phyloP scores from a whole-genome alignment of 140 eudicot species.

The Anethum foeniculum region DNA sequence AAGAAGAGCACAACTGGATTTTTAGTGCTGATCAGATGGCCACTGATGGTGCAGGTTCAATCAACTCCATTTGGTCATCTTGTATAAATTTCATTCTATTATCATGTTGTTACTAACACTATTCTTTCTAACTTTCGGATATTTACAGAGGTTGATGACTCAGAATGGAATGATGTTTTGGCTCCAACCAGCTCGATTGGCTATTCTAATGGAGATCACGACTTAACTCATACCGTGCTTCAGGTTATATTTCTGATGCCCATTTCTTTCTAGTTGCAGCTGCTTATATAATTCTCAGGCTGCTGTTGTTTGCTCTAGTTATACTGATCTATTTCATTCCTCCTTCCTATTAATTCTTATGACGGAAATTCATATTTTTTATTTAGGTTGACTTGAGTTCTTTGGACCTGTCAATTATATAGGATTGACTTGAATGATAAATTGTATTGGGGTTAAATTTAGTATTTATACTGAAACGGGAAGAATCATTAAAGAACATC shows the following conservation, averaged over 20 bases:
- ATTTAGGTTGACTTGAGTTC: neutral
- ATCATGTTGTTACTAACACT: neutral
- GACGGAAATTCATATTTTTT: neutral
- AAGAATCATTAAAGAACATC: neutral
- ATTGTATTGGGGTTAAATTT: neutral
- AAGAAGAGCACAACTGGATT: constrained; percentile 69
- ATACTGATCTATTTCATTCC: neutral
- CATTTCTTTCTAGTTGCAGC: neutral
- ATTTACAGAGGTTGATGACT: constrained; percentile 38
- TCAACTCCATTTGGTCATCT: constrained; percentile 1
- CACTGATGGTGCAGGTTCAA: constrained; percentile 29
- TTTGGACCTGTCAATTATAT: neutral
- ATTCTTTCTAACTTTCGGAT: constrained; percentile 5
- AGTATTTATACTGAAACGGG: neutral
- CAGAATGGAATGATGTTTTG: constrained; percentile 43
- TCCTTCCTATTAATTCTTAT: neutral
- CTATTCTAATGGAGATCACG: constrained; percentile 64
- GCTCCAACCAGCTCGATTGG: constrained; percentile 44
- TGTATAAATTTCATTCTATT: neutral
- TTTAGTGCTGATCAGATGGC: constrained; percentile 77
- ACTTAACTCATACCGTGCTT: constrained; percentile 57
- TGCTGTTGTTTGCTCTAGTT: neutral
- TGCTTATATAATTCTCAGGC: neutral
- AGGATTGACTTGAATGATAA: neutral
- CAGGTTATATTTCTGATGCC: constrained; percentile 35